Percentiles rank a stretch among this genome's conserved stretches.
Evolutionary conservation across 139 green algal genomes (phyloP).

Genomic region (Picochlorum sp.): DNA sequence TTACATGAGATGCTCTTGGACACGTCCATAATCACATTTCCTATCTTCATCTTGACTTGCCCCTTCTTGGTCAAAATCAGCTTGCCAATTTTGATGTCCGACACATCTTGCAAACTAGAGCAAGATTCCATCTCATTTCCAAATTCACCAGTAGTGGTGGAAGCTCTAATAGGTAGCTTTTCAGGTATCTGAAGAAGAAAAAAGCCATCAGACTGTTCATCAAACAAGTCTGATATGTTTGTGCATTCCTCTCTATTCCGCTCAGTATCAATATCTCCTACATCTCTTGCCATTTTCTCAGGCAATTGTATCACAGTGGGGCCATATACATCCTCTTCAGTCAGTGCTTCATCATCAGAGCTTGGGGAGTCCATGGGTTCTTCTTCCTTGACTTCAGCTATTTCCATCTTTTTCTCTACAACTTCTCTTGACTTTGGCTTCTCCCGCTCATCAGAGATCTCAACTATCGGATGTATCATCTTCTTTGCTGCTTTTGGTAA

Average conservation of each 20-base stretch:
- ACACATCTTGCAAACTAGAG: background rate
- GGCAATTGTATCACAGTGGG: background rate
- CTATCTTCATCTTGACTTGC: constrained; percentile 57
- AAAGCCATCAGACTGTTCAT: constrained; percentile 20
- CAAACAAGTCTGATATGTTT: background rate
- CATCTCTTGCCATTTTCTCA: background rate
- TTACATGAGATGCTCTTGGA: constrained; percentile 24
- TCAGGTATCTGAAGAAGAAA: constrained; percentile 51
- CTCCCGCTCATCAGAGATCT: no score
- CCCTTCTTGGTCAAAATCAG: constrained; percentile 41
- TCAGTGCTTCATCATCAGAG: background rate
- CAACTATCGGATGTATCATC: no score
- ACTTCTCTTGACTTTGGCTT: background rate
- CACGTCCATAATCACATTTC: constrained; percentile 59
- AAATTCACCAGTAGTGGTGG: background rate
- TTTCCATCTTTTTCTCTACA: background rate
- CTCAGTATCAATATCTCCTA: background rate
- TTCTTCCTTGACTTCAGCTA: background rate
- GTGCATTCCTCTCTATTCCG: background rate
- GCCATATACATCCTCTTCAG: background rate
- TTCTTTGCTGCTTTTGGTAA: no score
- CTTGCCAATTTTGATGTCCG: constrained; percentile 6
- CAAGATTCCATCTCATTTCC: background rate
- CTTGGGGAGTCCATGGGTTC: background rate
- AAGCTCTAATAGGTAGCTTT: constrained; percentile 23